A percentile compares a stretch with the other conserved stretches of the same genome.
Conservation (phyloP, 2,329 filamentous ascomycete genomes). For the Incumbomyces lentus region DNA sequence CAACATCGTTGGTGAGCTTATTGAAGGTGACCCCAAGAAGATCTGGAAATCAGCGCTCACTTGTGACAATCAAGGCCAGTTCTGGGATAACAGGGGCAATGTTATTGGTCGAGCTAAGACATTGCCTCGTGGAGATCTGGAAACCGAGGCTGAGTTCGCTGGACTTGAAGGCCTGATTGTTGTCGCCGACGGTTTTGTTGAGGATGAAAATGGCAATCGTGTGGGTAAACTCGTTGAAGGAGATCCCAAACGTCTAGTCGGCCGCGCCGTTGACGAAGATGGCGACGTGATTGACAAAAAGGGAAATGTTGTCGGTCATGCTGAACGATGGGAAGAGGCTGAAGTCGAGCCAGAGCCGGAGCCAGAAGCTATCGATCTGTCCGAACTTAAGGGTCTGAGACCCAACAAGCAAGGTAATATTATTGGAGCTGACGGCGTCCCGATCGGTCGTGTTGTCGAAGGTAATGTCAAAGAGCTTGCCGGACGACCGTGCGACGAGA, state of each 20-base stretch:
- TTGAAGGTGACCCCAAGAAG: constrained; percentile 56
- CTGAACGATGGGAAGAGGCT: constrained; percentile 42
- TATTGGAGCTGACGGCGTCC: constrained; percentile 42
- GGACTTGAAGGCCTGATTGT: constrained; percentile 39
- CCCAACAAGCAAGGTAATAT: constrained; percentile 51
- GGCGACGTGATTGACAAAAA: constrained; percentile 53
- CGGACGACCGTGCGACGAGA: constrained; percentile 45
- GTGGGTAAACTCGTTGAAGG: constrained; percentile 47
- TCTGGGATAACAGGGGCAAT: constrained; percentile 54
- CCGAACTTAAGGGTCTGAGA: constrained; percentile 42
- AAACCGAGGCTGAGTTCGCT: constrained; percentile 33
- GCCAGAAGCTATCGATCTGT: constrained; percentile 39
- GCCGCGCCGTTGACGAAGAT: constrained; percentile 51
- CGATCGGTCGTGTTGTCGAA: constrained; percentile 46
- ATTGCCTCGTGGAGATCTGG: constrained; percentile 29
- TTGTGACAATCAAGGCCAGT: constrained; percentile 51
- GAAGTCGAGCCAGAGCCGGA: constrained; percentile 36
- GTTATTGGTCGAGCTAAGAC: constrained; percentile 50
- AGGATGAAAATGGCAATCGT: constrained; percentile 37
- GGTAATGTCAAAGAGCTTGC: constrained; percentile 47
- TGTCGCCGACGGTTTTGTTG: constrained; percentile 38
- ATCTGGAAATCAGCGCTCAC: constrained; percentile 32
- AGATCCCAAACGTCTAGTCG: constrained; percentile 49
- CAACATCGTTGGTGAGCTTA: constrained; percentile 46
- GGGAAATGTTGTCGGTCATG: constrained; percentile 52